A percentile compares a stretch with the other conserved stretches of the same genome.
Evolutionary conservation across 2,329 filamentous ascomycete species (phyloP).

Genomic region (Colletotrichum lini): DNA sequence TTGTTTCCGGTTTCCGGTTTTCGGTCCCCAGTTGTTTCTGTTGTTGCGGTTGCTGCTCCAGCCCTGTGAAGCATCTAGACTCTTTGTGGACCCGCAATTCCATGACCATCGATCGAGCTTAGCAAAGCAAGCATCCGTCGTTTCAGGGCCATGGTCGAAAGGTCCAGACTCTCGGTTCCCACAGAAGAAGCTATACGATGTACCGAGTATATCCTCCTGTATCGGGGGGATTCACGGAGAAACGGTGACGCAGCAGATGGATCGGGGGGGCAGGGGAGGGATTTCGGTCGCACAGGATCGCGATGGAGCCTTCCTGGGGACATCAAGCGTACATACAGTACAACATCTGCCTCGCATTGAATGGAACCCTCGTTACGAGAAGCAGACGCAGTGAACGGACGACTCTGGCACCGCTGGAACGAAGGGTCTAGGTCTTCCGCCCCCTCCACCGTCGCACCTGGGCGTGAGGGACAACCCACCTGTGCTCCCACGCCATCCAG

Average conservation of each 20-base stretch:
- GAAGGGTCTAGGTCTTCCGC: background rate
- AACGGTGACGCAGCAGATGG: conserved; percentile 10
- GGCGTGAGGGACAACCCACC: conserved; percentile 16
- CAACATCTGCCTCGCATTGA: background rate
- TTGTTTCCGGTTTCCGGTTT: conserved; percentile 12
- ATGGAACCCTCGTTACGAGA: background rate
- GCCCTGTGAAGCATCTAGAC: conserved; percentile 41
- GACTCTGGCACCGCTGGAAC: conserved; percentile 25
- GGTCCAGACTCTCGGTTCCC: conserved; percentile 17
- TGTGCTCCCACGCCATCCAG: conserved; percentile 17
- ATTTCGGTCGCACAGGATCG: background rate
- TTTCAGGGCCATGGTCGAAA: conserved; percentile 16
- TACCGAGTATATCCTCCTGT: background rate
- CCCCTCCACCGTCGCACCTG: conserved; percentile 15
- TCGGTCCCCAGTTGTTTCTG: background rate
- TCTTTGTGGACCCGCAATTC: conserved; percentile 23
- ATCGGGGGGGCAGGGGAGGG: background rate
- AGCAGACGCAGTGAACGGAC: background rate
- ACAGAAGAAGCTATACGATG: conserved; percentile 3
- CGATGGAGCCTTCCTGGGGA: background rate
- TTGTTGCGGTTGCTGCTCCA: conserved; percentile 6
- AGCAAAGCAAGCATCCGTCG: conserved; percentile 25
- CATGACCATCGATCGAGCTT: background rate
- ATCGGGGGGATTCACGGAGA: conserved; percentile 4
- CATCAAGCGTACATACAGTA: background rate